Percentiles rank a stretch among this genome's conserved stretches.
Conservation (phyloP, 73 alveolate genomes). For the Tetrahymena malaccensis region DNA sequence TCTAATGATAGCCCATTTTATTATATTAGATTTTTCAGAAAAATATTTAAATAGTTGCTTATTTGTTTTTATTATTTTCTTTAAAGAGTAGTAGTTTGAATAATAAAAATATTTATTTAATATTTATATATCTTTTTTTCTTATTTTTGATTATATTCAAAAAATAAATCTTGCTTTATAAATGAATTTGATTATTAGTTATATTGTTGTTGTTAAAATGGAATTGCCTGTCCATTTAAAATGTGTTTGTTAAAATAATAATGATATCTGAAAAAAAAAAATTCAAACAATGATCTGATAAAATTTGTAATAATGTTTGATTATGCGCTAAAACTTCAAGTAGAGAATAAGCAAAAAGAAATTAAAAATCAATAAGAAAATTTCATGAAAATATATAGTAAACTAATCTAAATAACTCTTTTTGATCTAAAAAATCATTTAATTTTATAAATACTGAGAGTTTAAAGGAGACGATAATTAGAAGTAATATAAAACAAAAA, state of each 20-base stretch:
- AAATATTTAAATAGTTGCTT: too few relatives aligned
- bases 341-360: background rate
- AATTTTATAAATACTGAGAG: background rate
- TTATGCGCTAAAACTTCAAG: background rate
- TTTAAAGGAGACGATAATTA: background rate
- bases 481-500: background rate
- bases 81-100: too few relatives aligned
- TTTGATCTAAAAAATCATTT: background rate
- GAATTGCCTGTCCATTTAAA: background rate
- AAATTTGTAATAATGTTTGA: background rate
- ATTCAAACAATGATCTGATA: background rate
- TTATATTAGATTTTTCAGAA: too few relatives aligned
- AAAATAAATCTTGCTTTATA: too few relatives aligned
- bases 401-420: background rate
- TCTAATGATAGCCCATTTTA: too few relatives aligned
- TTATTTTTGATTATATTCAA: too few relatives aligned
- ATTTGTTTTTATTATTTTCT: too few relatives aligned
- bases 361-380: background rate
- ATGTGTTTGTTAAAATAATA: background rate
- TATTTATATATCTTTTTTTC: too few relatives aligned
- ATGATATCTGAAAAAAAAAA: background rate
- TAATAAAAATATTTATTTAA: too few relatives aligned
- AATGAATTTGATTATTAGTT: background rate
- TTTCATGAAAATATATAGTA: background rate
- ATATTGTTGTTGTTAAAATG: background rate